Percentiles rank a stretch among this genome's conserved stretches.
phyloP scores from a whole-genome alignment of 306 rosid species.

The Purshia tridentata region DNA sequence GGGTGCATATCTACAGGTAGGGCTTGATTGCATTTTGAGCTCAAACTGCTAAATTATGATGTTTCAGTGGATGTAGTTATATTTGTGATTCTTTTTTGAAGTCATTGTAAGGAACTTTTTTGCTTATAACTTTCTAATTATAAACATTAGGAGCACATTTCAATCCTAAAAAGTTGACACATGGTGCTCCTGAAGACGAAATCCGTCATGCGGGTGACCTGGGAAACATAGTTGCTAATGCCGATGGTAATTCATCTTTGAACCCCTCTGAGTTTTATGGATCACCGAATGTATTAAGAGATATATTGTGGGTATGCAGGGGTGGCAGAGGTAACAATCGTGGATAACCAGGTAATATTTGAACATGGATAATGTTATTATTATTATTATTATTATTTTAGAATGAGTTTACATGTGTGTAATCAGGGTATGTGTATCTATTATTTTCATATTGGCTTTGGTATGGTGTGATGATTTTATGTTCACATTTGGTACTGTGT shows the following conservation, averaged over 20 bases:
- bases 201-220: conserved; percentile 99
- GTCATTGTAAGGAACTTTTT: neutral
- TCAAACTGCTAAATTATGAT: neutral
- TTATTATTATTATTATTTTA: too few relatives aligned
- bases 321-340: conserved; percentile 69
- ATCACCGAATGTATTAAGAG: conserved; percentile 7
- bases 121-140: conserved; percentile 7
- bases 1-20: conserved; percentile 94
- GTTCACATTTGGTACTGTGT: neutral
- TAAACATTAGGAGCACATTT: conserved; percentile 71
- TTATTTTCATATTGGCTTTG: neutral
- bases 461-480: neutral
- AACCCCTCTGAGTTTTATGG: neutral
- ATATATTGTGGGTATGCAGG: conserved; percentile 40
- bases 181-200: conserved; percentile 93
- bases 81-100: conserved; percentile 18
- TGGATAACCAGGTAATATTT: conserved; percentile 65
- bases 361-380: neutral
- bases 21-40: conserved; percentile 18
- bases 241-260: conserved; percentile 46
- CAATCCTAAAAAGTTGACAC: conserved; percentile 66
- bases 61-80: conserved; percentile 4
- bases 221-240: conserved; percentile 93
- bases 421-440: neutral
- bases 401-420: neutral